These are phyloP conservation scores for Talaromyces wortmannii DNA, from an alignment of 495 filamentous ascomycete species.

Conservation along the genomic window DNA sequence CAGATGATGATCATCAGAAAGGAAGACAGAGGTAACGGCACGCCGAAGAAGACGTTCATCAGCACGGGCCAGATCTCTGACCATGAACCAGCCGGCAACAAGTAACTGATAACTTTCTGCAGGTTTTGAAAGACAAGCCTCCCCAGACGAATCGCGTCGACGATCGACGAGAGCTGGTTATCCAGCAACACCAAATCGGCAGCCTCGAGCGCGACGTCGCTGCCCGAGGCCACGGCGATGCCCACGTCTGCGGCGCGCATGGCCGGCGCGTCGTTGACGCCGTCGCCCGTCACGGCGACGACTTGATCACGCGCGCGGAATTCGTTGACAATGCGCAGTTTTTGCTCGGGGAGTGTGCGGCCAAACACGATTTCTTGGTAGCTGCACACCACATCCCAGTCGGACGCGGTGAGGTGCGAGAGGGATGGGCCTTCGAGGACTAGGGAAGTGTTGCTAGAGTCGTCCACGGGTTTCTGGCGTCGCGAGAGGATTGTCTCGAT, in stretches of 20 bases:
- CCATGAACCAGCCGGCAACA: slow-evolving; percentile 58
- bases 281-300: slow-evolving; percentile 51
- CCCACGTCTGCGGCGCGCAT: slow-evolving; percentile 49
- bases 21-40: slow-evolving; percentile 58
- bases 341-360: slow-evolving; percentile 70
- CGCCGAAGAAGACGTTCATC: slow-evolving; percentile 58
- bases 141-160: slow-evolving; percentile 58
- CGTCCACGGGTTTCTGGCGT: background rate
- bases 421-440: slow-evolving; percentile 47
- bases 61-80: slow-evolving; percentile 67
- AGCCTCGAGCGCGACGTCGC: slow-evolving; percentile 62
- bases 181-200: slow-evolving; percentile 67
- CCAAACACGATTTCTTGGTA: slow-evolving; percentile 67
- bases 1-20: slow-evolving; percentile 67
- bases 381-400: slow-evolving; percentile 50
- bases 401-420: slow-evolving; percentile 44
- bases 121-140: slow-evolving; percentile 49
- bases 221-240: slow-evolving; percentile 43
- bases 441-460: background rate
- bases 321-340: slow-evolving; percentile 65
- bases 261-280: slow-evolving; percentile 53
- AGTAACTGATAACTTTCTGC: slow-evolving; percentile 49
- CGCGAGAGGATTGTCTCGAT: slow-evolving; percentile 18
- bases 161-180: slow-evolving; percentile 52
- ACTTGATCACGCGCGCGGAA: slow-evolving; percentile 43